Evolutionary conservation across 345 rosid species (phyloP).

Genomic region (Theobroma cacao): DNA sequence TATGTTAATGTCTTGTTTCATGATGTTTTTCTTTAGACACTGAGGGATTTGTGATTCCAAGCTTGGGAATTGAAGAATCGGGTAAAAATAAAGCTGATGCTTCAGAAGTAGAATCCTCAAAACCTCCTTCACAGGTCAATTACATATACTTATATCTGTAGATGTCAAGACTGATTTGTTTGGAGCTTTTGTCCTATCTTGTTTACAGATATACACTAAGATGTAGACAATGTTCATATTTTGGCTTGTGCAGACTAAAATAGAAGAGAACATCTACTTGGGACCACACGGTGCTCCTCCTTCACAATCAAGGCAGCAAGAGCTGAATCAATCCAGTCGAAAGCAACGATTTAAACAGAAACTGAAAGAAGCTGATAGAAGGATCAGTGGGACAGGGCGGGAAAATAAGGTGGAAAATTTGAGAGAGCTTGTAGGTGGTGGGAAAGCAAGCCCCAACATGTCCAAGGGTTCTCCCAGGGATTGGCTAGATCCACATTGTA

Average conservation of each 20-base stretch:
- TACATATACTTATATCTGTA: background rate
- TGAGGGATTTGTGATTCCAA: slow-evolving; percentile 96
- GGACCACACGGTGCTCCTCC: slow-evolving; percentile 97
- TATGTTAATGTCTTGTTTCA: background rate
- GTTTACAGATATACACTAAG: background rate
- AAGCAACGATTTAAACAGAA: slow-evolving; percentile 86
- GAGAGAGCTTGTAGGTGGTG: slow-evolving; percentile 68
- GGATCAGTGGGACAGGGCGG: slow-evolving; percentile 56
- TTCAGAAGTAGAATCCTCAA: slow-evolving; percentile 40
- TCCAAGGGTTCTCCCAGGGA: slow-evolving; percentile 59
- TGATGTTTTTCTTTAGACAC: slow-evolving; percentile 44
- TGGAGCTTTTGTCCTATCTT: background rate
- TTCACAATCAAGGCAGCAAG: slow-evolving; percentile 64
- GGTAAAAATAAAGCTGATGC: slow-evolving; percentile 31
- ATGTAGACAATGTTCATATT: background rate
- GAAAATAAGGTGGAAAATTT: slow-evolving; percentile 84
- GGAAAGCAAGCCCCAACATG: slow-evolving; percentile 39
- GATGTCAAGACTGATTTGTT: background rate
- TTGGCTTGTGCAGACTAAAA: slow-evolving; percentile 34
- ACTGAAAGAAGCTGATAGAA: slow-evolving; percentile 82
- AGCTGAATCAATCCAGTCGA: slow-evolving; percentile 48
- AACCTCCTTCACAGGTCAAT: slow-evolving; percentile 65
- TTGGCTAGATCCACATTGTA: slow-evolving; percentile 95
- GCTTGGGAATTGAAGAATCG: slow-evolving; percentile 61
- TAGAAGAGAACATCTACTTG: slow-evolving; percentile 77